These are phyloP conservation scores for Fusarium tuaranense DNA, from an alignment of 2,329 filamentous ascomycete genomes.

Conservation along the genomic window DNA sequence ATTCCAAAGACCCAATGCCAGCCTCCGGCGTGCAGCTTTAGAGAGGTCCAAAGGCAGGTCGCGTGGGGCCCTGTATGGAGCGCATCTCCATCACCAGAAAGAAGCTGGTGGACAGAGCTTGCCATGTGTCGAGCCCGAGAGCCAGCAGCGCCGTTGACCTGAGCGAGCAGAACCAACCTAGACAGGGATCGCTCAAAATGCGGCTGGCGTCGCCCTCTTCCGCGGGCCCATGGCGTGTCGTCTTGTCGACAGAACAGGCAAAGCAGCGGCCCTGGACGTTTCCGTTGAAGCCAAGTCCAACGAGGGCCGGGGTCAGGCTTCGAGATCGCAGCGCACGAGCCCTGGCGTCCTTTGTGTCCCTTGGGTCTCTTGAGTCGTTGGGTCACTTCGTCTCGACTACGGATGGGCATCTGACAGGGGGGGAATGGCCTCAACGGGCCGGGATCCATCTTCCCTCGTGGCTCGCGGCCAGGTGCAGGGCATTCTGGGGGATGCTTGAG, in stretches of 20 bases:
- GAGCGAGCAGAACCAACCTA: slow-evolving; percentile 18
- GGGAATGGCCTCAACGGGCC: slow-evolving; percentile 16
- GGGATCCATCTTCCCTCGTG: slow-evolving; percentile 36
- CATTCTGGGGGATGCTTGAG: slow-evolving; percentile 28
- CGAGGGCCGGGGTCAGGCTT: slow-evolving; percentile 24
- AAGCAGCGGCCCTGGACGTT: slow-evolving; percentile 34
- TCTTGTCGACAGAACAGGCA: slow-evolving; percentile 26
- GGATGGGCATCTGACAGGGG: slow-evolving; percentile 12
- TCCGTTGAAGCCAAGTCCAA: slow-evolving; percentile 34
- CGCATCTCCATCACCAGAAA: neutral
- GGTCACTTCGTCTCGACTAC: slow-evolving; percentile 24
- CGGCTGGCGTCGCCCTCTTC: slow-evolving; percentile 23
- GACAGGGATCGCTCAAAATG: slow-evolving; percentile 33
- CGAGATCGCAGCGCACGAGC: slow-evolving; percentile 36
- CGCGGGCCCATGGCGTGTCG: slow-evolving; percentile 31
- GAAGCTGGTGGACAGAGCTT: slow-evolving; percentile 9
- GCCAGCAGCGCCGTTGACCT: slow-evolving; percentile 31
- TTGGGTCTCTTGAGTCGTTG: slow-evolving; percentile 5
- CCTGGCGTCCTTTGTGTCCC: slow-evolving; percentile 14
- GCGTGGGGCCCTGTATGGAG: slow-evolving; percentile 20
- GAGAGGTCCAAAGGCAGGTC: neutral
- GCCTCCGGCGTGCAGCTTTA: slow-evolving; percentile 1
- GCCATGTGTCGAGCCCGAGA: slow-evolving; percentile 32
- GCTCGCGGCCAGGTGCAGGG: slow-evolving; percentile 28
- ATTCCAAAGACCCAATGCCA: neutral